These are phyloP conservation scores for Eucalyptus globulus DNA, from an alignment of 345 rosid species.

Conservation along the genomic window DNA sequence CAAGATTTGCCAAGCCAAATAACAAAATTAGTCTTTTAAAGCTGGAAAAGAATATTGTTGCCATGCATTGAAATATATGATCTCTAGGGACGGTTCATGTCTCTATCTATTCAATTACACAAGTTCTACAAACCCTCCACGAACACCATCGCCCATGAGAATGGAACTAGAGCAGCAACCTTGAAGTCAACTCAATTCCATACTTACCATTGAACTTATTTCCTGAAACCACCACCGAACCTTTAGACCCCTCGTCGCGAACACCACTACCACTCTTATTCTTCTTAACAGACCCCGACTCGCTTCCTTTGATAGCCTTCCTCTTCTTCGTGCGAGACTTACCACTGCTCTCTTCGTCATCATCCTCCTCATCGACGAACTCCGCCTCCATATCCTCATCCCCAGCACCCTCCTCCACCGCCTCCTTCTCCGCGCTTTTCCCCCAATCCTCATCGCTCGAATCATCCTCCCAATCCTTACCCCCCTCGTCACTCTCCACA, in stretches of 20 bases:
- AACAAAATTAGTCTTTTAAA: background rate
- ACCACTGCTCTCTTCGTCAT: constrained; percentile 2
- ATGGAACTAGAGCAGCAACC: background rate
- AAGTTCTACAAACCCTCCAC: background rate
- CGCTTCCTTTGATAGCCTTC: constrained; percentile 4
- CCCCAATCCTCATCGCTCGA: constrained; percentile 86
- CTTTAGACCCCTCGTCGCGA: constrained; percentile 12
- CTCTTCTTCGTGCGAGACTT: constrained; percentile 32
- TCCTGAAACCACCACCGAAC: constrained; percentile 13
- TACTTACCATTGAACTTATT: constrained; percentile 35
- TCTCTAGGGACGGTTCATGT: background rate
- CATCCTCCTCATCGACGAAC: constrained; percentile 48
- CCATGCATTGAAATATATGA: background rate
- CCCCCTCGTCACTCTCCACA: constrained; percentile 3
- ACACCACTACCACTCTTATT: constrained; percentile 3
- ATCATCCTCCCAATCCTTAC: constrained; percentile 25
- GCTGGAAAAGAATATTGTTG: background rate
- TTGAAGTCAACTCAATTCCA: background rate
- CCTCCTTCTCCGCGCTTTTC: constrained; percentile 26
- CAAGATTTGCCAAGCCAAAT: background rate
- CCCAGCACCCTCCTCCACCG: constrained; percentile 31
- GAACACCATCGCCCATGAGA: background rate
- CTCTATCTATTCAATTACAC: background rate
- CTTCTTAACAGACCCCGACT: constrained; percentile 37
- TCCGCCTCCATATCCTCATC: constrained; percentile 35